phyloP scores from a whole-genome alignment of 2,329 filamentous ascomycete genomes.

The Trichoderma harzianum region DNA sequence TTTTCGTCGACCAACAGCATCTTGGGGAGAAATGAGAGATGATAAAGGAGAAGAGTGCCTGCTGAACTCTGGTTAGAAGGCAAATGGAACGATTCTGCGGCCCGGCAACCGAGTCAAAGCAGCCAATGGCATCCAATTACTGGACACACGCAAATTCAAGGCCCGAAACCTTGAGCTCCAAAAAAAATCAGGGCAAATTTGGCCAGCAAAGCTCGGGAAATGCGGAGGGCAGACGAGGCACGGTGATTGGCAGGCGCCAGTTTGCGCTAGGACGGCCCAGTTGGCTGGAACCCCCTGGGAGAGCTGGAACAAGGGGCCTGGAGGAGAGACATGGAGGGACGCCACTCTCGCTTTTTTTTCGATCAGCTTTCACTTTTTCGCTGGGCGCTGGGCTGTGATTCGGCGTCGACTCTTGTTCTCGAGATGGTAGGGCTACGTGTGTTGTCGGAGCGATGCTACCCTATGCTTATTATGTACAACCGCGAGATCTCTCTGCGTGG shows the following conservation, averaged over 20 bases:
- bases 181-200: background rate
- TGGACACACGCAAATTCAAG: background rate
- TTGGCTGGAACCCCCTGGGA: slow-evolving; percentile 13
- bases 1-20: background rate
- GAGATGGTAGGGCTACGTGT: slow-evolving; percentile 8
- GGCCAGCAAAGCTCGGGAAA: background rate
- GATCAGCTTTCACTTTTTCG: background rate
- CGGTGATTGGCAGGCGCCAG: slow-evolving; percentile 13
- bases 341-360: background rate
- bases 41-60: background rate
- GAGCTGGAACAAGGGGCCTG: background rate
- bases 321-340: background rate
- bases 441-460: slow-evolving; percentile 3
- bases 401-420: background rate
- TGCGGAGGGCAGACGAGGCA: slow-evolving; percentile 3
- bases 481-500: background rate
- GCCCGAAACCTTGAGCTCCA: background rate
- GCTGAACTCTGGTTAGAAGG: background rate
- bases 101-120: background rate
- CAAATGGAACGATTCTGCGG: slow-evolving; percentile 2
- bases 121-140: background rate
- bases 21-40: background rate
- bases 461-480: slow-evolving; percentile 2
- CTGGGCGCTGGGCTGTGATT: background rate
- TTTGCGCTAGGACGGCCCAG: slow-evolving; percentile 17